Percentiles rank a stretch among this genome's conserved stretches.
Evolutionary conservation across 768 basidiomycete species (phyloP).

Genomic region (Dioszegia aurantiaca): DNA sequence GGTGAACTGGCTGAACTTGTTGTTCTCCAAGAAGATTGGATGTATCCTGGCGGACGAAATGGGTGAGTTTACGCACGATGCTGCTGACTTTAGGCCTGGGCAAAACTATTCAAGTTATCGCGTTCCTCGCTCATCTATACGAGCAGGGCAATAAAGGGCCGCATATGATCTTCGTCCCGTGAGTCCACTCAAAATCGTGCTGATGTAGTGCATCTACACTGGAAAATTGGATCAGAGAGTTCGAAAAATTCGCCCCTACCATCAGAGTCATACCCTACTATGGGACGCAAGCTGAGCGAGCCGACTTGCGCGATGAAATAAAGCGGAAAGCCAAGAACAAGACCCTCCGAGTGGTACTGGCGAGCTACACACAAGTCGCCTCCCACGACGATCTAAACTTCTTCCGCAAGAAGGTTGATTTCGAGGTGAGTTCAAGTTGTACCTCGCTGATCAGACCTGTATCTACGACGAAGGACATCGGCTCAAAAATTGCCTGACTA

Average conservation of each 20-base stretch:
- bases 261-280: slow-evolving; percentile 90
- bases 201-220: slow-evolving; percentile 77
- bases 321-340: slow-evolving; percentile 61
- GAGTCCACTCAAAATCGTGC: slow-evolving; percentile 52
- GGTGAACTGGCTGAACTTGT: slow-evolving; percentile 92
- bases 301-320: slow-evolving; percentile 68
- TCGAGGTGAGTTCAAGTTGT: slow-evolving; percentile 68
- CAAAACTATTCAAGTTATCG: slow-evolving; percentile 98
- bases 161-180: slow-evolving; percentile 94
- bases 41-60: slow-evolving; percentile 99
- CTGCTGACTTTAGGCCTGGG: slow-evolving; percentile 70
- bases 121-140: slow-evolving; percentile 86
- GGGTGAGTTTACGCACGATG: slow-evolving; percentile 59
- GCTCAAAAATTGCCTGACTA: slow-evolving; percentile 96
- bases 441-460: slow-evolving; percentile 62
- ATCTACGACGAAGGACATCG: slow-evolving; percentile 97
- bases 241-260: slow-evolving; percentile 79
- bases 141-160: slow-evolving; percentile 75
- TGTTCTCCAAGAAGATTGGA: slow-evolving; percentile 74
- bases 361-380: slow-evolving; percentile 92
- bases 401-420: slow-evolving; percentile 74
- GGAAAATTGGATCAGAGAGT: slow-evolving; percentile 98
- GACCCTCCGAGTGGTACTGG: slow-evolving; percentile 85
- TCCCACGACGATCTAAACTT: slow-evolving; percentile 85
- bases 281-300: slow-evolving; percentile 82